These are phyloP conservation scores for Amylostereum areolatum DNA, from an alignment of 1,284 basidiomycete genomes.

Conservation along the genomic window DNA sequence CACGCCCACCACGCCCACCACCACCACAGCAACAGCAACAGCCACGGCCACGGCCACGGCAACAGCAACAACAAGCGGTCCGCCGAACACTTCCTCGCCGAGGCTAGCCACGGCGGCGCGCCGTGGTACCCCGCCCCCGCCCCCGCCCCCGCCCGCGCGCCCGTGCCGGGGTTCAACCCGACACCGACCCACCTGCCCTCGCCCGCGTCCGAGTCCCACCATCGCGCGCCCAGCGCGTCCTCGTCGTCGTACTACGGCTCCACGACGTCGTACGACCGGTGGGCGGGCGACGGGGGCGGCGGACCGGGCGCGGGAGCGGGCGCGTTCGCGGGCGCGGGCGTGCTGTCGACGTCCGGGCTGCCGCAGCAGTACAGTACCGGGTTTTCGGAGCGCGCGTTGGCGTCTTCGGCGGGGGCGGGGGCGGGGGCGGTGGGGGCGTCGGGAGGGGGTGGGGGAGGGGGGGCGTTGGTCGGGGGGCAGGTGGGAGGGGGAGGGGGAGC, in stretches of 20 bases:
- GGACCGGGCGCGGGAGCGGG: conserved; percentile 5
- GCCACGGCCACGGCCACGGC: conserved; percentile 4
- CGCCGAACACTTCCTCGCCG: conserved; percentile 23
- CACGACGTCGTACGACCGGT: conserved; percentile 40
- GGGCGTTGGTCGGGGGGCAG: conserved; percentile 14
- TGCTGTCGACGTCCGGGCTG: conserved; percentile 57
- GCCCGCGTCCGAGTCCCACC: conserved; percentile 2
- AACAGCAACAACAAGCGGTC: conserved; percentile 28
- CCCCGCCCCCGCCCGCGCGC: too few species aligned
- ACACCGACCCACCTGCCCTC: not conserved
- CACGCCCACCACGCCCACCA: conserved; percentile 19
- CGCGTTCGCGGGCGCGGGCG: conserved; percentile 32
- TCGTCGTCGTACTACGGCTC: conserved; percentile 19
- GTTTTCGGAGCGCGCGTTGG: conserved; percentile 40
- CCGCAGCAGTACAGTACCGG: conserved; percentile 70
- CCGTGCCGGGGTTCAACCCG: too few species aligned
- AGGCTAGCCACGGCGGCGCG: conserved; percentile 2
- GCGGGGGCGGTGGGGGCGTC: not conserved
- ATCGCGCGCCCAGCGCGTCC: conserved; percentile 16
- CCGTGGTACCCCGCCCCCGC: not conserved
- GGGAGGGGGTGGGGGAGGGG: conserved; percentile 16
- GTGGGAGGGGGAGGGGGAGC: conserved; percentile 14
- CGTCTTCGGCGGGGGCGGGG: not conserved
- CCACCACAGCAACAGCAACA: conserved; percentile 16
- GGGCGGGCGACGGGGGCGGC: conserved; percentile 39